These are phyloP conservation scores for Zizania palustris DNA, from an alignment of 202 grass and related monocot species.

Conservation along the genomic window DNA sequence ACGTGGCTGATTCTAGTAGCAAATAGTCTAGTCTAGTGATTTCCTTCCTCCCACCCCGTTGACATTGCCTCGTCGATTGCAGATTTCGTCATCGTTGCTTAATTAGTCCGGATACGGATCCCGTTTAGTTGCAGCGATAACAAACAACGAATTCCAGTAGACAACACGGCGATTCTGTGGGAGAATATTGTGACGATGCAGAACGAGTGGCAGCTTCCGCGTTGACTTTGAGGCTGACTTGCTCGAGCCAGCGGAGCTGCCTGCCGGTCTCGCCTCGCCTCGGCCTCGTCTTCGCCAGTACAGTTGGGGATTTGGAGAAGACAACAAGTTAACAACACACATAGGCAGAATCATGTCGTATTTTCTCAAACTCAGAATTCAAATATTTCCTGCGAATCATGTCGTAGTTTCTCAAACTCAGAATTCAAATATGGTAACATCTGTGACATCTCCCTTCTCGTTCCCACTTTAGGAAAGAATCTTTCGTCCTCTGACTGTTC, in stretches of 20 bases:
- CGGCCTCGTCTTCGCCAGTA: background rate
- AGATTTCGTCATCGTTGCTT: background rate
- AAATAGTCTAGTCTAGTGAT: background rate
- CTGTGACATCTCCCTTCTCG: conserved; percentile 1
- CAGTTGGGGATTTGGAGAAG: background rate
- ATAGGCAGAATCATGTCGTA: too few species aligned
- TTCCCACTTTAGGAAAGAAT: conserved; percentile 18
- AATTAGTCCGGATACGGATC: conserved; percentile 3
- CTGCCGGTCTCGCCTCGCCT: background rate
- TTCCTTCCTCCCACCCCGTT: background rate
- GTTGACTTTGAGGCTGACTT: background rate
- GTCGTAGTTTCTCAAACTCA: too few species aligned
- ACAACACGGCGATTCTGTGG: background rate
- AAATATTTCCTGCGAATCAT: too few species aligned
- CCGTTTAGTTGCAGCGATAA: background rate
- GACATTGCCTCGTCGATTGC: background rate
- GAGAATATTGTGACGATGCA: background rate
- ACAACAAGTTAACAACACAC: background rate
- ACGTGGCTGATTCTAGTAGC: background rate
- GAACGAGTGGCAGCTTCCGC: background rate
- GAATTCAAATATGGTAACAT: too few species aligned
- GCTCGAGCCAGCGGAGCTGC: background rate
- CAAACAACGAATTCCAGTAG: background rate
- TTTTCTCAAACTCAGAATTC: too few species aligned
- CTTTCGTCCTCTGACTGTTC: background rate